Base-by-base conservation (phyloP, 805 yeast genomes). In the Tetrapisispora taiwanensis region DNA sequence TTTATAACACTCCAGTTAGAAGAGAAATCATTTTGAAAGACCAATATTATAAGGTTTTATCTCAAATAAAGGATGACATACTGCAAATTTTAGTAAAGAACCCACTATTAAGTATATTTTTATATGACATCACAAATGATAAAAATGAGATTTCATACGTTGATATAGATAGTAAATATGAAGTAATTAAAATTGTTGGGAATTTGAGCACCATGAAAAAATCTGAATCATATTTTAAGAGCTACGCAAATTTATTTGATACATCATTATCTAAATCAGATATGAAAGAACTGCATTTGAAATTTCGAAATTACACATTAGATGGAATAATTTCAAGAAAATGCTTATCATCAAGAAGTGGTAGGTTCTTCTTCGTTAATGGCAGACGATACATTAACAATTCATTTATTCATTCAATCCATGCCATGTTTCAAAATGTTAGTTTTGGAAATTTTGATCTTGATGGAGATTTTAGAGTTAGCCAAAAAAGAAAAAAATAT, bases 351-450 rank as follows among this genome's bases (percentile, higher is more conserved):
- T 54, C 70, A 0, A 68, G 60, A 36, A 47, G 52, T 1, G 63
- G 66, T 45, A 84, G 78, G 50, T 70, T 65, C 41, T 50, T 76
- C 1, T 72, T 66, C 42, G 49, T 74, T 19, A 76, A 79, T 54
- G 67, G 67, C 3, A 59, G 72, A 20, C 59, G 52, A 10, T 52
- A 68, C 15, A 9, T 34, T 0, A 60, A 64, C 42, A 36, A 43
- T 7, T 22, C 34, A 3, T 40, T 60, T 13, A 37, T 48, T 1
- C 54, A 47, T 36, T 20, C 10, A 39, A 50, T 42, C 30, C 60
- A 34, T 55, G 52, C 8, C 53, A 55, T 58, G 49, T 59, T 43
- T 42, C 51, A 51, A 26, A 19, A 40, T 7, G 46, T 52, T 6
- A 44, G 48, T 1, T 53, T 52, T 43, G 53, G 56, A 12, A 34